Conservation (phyloP, 2,329 filamentous ascomycete species). For the Calonectria multiphialidica region DNA sequence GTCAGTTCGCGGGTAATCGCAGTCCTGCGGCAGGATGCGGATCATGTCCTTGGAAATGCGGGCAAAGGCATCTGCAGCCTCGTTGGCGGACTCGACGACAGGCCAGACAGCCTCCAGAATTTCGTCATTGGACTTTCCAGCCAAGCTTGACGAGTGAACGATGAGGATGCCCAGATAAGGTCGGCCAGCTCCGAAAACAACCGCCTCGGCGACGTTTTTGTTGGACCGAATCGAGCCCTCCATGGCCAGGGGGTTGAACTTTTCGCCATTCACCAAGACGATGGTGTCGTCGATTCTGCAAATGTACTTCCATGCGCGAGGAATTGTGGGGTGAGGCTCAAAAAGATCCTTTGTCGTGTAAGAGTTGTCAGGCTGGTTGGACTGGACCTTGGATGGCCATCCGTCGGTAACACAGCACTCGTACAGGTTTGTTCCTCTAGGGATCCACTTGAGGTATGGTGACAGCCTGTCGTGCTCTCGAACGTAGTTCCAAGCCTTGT, state of each 20-base stretch:
- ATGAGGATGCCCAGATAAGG: constrained; percentile 43
- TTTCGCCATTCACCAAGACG: constrained; percentile 74
- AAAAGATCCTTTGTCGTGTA: constrained; percentile 75
- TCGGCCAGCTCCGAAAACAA: constrained; percentile 71
- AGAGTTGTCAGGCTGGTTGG: constrained; percentile 68
- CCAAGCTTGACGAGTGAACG: constrained; percentile 6
- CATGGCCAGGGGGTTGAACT: constrained; percentile 73
- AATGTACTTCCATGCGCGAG: constrained; percentile 71
- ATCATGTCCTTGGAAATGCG: constrained; percentile 63
- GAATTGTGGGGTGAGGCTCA: constrained; percentile 61
- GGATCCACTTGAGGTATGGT: constrained; percentile 23
- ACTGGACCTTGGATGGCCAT: constrained; percentile 71
- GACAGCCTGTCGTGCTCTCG: constrained; percentile 26
- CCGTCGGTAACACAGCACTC: constrained; percentile 65
- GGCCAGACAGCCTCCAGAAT: constrained; percentile 50
- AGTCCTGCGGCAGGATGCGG: constrained; percentile 57
- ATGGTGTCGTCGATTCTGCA: constrained; percentile 71
- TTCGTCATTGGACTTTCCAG: constrained; percentile 30
- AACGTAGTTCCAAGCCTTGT: constrained; percentile 44
- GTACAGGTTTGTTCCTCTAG: constrained; percentile 44
- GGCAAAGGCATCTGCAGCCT: constrained; percentile 45
- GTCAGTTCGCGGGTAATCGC: constrained; percentile 61
- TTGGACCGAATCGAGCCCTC: constrained; percentile 65
- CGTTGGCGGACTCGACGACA: constrained; percentile 47
- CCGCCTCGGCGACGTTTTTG: constrained; percentile 60